Percentiles rank a stretch among this genome's conserved stretches.
These are phyloP conservation scores for Pyrus hybrid DNA, from an alignment of 331 rosid genomes.

Conservation along the genomic window DNA sequence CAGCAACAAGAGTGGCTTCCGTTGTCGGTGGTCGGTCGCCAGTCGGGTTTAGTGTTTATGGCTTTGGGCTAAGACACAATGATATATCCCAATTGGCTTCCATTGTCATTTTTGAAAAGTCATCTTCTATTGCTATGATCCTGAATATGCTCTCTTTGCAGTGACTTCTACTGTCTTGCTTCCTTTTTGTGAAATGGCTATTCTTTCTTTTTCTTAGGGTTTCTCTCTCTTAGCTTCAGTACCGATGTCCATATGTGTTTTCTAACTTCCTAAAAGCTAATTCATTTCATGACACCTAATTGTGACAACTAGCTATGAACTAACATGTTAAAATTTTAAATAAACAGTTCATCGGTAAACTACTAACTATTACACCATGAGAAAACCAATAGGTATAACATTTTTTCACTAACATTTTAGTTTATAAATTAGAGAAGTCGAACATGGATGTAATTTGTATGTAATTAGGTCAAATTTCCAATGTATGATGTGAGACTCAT, in stretches of 20 bases:
- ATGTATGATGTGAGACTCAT: not conserved
- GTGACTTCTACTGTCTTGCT: slow-evolving; percentile 41
- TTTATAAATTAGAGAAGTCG: not conserved
- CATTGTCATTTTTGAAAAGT: not conserved
- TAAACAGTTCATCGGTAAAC: no score
- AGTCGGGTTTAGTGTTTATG: slow-evolving; percentile 19
- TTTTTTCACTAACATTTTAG: not conserved
- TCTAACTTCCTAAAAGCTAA: not conserved
- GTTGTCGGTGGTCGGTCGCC: slow-evolving; percentile 34
- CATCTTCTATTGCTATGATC: slow-evolving; percentile 32
- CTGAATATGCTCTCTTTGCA: slow-evolving; percentile 38
- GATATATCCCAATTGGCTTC: not conserved
- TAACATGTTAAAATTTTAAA: not conserved
- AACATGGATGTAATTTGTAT: not conserved
- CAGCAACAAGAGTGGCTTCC: slow-evolving; percentile 16
- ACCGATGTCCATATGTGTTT: not conserved
- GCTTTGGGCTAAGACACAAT: slow-evolving; percentile 17
- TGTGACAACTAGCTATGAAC: not conserved
- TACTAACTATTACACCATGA: not conserved
- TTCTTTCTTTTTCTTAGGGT: slow-evolving; percentile 29
- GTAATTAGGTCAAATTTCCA: not conserved
- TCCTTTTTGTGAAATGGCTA: slow-evolving; percentile 30
- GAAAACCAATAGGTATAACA: not conserved
- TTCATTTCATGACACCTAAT: not conserved
- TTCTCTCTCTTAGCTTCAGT: not conserved